phyloP scores from a whole-genome alignment of 371 early-diverging fungal species.

The Circinella umbellata region DNA sequence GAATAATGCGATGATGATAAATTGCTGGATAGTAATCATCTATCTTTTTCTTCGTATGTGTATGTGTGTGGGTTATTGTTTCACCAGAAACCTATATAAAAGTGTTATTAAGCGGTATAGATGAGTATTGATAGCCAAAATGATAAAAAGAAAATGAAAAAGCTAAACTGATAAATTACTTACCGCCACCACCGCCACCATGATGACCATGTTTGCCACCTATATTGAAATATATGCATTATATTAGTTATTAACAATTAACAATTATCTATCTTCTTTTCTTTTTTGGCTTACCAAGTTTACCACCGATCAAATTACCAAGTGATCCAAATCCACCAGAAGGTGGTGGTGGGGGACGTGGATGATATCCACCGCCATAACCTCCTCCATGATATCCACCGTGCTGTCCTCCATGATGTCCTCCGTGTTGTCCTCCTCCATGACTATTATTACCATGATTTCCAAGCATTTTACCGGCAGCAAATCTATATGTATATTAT shows the following conservation, averaged over 20 bases:
- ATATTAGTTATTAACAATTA: too few species aligned
- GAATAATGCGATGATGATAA: too few species aligned
- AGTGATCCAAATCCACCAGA: conserved; percentile 17
- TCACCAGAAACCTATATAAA: too few species aligned
- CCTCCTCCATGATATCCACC: conserved; percentile 10
- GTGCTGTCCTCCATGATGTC: not conserved
- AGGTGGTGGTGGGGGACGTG: conserved; percentile 22
- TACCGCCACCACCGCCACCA: not conserved
- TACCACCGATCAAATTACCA: conserved; percentile 11
- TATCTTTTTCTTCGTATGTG: too few species aligned
- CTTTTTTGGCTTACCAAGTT: not conserved
- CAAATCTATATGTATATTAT: conserved; percentile 7
- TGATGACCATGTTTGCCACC: conserved; percentile 3
- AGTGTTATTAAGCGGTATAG: too few species aligned
- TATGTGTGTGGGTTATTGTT: too few species aligned
- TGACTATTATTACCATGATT: conserved; percentile 6
- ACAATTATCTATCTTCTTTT: not conserved
- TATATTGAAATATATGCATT: too few species aligned
- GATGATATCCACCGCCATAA: conserved; percentile 18
- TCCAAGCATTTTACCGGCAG: conserved; percentile 23
- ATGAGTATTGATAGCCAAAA: too few species aligned
- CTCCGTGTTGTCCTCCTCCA: conserved; percentile 11
- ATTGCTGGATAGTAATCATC: too few species aligned
- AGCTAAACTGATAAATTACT: not conserved
- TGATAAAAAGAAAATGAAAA: too few species aligned